Conservation (phyloP, 2,329 filamentous ascomycete genomes). For the Biscogniauxia sp. region DNA sequence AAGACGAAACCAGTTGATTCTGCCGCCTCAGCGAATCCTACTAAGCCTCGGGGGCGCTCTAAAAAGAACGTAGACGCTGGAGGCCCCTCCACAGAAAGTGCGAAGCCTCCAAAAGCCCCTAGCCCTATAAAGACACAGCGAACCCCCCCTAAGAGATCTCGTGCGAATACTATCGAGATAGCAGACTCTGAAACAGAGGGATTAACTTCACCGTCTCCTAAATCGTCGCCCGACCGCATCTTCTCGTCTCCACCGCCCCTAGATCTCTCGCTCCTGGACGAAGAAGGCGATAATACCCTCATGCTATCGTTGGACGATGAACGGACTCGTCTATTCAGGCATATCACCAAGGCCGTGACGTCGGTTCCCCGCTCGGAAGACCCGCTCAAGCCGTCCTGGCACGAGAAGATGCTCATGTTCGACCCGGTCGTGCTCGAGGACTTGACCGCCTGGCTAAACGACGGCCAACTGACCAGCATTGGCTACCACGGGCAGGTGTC, state of each 20-base stretch:
- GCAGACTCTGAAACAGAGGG: conserved; percentile 54
- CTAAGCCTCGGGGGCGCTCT: conserved; percentile 42
- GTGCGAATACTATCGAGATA: conserved; percentile 42
- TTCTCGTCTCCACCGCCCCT: conserved; percentile 44
- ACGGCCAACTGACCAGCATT: conserved; percentile 59
- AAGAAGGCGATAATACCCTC: conserved; percentile 44
- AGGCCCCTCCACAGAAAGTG: conserved; percentile 2
- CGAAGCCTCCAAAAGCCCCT: conserved; percentile 12
- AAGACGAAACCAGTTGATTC: conserved; percentile 8
- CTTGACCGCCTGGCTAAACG: conserved; percentile 78
- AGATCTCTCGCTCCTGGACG: conserved; percentile 39
- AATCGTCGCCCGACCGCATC: conserved; percentile 35
- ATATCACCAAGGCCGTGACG: conserved; percentile 55
- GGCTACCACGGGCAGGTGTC: conserved; percentile 66
- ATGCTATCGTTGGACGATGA: conserved; percentile 43
- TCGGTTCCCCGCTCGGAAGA: conserved; percentile 49
- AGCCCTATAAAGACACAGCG: conserved; percentile 11
- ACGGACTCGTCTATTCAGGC: conserved; percentile 45
- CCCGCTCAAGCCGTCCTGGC: conserved; percentile 64
- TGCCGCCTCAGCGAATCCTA: conserved; percentile 21
- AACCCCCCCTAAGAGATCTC: conserved; percentile 29
- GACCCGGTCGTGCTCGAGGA: conserved; percentile 89
- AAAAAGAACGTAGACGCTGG: conserved; percentile 34
- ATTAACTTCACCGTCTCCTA: conserved; percentile 30
- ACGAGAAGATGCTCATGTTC: conserved; percentile 92